Percentiles rank a stretch among this genome's conserved stretches.
phyloP scores from a whole-genome alignment of 495 filamentous ascomycete genomes.

The Annulohypoxylon moriforme region DNA sequence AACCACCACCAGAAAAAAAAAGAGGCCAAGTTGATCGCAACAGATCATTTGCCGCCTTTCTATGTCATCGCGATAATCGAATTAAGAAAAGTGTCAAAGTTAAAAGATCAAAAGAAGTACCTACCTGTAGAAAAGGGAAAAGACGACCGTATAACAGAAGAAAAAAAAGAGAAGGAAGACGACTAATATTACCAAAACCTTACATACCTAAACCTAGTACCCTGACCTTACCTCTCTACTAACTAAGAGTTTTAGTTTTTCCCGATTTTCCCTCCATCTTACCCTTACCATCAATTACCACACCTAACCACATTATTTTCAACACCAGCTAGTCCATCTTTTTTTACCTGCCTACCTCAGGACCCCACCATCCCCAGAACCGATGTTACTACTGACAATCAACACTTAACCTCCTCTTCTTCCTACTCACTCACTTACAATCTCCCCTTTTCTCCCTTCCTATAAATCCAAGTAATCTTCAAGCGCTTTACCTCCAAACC shows the following conservation, averaged over 20 bases:
- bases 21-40: slow-evolving; percentile 16
- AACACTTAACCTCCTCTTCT: slow-evolving; percentile 26
- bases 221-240: not conserved
- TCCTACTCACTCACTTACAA: not conserved
- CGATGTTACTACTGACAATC: slow-evolving; percentile 33
- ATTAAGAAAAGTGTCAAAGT: not conserved
- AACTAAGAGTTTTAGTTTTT: slow-evolving; percentile 2
- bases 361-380: slow-evolving; percentile 40
- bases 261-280: slow-evolving; percentile 3
- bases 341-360: slow-evolving; percentile 5
- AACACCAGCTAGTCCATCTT: slow-evolving; percentile 25
- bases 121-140: not conserved
- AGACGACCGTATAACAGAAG: not conserved
- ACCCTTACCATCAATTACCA: not conserved
- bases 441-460: not conserved
- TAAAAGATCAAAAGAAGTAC: not conserved
- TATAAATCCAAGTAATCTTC: slow-evolving; percentile 1
- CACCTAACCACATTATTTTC: slow-evolving; percentile 18
- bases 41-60: slow-evolving; percentile 26
- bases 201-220: not conserved
- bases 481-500: not conserved
- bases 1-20: slow-evolving; percentile 27
- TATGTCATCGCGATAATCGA: slow-evolving; percentile 28
- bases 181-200: not conserved
- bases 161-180: not conserved